Percentiles rank a stretch among this genome's conserved stretches.
These are phyloP conservation scores for Myxozyma nipponensis DNA, from an alignment of 805 yeast species.

Conservation along the genomic window DNA sequence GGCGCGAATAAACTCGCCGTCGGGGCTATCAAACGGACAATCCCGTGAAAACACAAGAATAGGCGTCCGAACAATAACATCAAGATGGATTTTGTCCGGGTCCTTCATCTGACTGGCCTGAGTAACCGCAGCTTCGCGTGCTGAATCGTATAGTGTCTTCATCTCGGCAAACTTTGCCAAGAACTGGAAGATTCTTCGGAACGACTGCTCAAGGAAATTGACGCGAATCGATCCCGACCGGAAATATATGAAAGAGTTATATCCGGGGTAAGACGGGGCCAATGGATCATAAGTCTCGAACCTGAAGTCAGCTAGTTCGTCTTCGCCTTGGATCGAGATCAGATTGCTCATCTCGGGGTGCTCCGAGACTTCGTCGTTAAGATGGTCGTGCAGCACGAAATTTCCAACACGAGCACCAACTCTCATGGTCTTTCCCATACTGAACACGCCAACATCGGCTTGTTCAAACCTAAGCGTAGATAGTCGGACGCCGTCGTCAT, in stretches of 20 bases:
- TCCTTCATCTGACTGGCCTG: constrained; percentile 65
- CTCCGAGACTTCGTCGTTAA: constrained; percentile 55
- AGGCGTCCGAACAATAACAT: constrained; percentile 74
- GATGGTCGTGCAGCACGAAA: constrained; percentile 68
- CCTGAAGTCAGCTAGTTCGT: constrained; percentile 71
- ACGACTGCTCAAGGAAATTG: constrained; percentile 77
- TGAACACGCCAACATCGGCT: constrained; percentile 61
- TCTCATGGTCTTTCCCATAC: constrained; percentile 75
- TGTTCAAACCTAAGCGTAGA: constrained; percentile 75
- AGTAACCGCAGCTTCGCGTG: constrained; percentile 81
- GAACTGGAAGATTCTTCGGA: constrained; percentile 61
- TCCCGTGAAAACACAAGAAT: constrained; percentile 71
- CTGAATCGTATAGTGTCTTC: constrained; percentile 85
- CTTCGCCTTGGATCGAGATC: constrained; percentile 68
- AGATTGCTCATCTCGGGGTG: constrained; percentile 56
- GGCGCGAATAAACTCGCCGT: constrained; percentile 36
- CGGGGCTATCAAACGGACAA: constrained; percentile 37
- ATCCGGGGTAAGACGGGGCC: constrained; percentile 34
- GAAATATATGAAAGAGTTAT: constrained; percentile 56
- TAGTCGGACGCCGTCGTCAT: constrained; percentile 76
- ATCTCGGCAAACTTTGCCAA: constrained; percentile 72
- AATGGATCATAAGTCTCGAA: constrained; percentile 76
- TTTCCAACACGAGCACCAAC: constrained; percentile 73
- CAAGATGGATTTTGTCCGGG: constrained; percentile 62
- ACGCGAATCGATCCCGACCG: constrained; percentile 72